Conservation (phyloP, 352 stramenopile species). For the Globisporangium alternatum region DNA sequence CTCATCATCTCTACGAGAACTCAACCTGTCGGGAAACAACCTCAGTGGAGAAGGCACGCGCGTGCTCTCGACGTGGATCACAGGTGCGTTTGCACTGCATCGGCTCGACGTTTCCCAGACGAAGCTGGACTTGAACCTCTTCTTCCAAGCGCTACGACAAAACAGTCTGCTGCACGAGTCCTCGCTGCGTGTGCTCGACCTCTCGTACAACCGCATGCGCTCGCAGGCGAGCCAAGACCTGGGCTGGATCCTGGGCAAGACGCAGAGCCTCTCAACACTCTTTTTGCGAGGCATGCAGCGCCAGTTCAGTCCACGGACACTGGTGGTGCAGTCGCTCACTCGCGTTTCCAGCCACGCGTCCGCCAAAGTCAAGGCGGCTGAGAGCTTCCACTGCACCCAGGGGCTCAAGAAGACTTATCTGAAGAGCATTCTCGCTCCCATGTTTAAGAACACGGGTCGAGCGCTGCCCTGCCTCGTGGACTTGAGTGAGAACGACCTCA, state of each 20-base stretch:
- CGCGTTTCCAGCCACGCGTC: slow-evolving; percentile 25
- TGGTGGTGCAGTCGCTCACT: slow-evolving; percentile 22
- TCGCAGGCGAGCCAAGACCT: slow-evolving; percentile 46
- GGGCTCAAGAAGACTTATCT: slow-evolving; percentile 50
- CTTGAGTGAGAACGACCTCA: slow-evolving; percentile 76
- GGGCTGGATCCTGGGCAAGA: slow-evolving; percentile 61
- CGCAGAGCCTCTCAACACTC: slow-evolving; percentile 54
- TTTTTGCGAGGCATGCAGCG: slow-evolving; percentile 61
- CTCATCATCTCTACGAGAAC: slow-evolving; percentile 38
- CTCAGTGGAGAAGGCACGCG: slow-evolving; percentile 44
- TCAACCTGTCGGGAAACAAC: slow-evolving; percentile 66
- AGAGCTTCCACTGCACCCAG: slow-evolving; percentile 21
- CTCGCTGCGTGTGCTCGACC: slow-evolving; percentile 49
- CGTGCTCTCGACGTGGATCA: slow-evolving; percentile 52
- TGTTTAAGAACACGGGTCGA: slow-evolving; percentile 60
- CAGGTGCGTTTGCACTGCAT: slow-evolving; percentile 46
- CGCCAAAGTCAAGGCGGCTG: slow-evolving; percentile 13
- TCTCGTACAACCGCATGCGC: slow-evolving; percentile 71
- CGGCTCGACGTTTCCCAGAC: slow-evolving; percentile 62
- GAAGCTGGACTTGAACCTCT: slow-evolving; percentile 46
- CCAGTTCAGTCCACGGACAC: slow-evolving; percentile 23
- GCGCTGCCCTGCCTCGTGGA: slow-evolving; percentile 46
- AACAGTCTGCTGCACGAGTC: slow-evolving; percentile 70
- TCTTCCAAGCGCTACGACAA: slow-evolving; percentile 53
- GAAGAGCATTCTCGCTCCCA: slow-evolving; percentile 51